These are phyloP conservation scores for Borovskyia barvae DNA, from an alignment of 208 protist genomes.

Conservation along the genomic window DNA sequence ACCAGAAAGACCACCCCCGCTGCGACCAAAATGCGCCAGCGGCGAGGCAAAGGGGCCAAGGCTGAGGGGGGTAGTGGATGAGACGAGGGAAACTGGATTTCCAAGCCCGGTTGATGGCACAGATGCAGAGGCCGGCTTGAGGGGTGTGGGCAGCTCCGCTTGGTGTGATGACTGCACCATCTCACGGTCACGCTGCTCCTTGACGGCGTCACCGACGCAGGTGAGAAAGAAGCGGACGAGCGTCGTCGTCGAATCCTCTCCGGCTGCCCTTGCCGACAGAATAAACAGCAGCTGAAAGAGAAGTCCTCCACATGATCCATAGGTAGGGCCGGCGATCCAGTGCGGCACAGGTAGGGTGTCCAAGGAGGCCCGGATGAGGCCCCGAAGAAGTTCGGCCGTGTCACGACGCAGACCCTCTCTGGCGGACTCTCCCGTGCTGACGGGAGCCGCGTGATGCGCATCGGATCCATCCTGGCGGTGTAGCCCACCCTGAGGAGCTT, in stretches of 20 bases:
- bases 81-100: no score
- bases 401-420: conserved; percentile 38
- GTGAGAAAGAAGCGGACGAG: conserved; percentile 69
- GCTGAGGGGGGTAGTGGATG: no score
- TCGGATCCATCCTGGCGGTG: conserved; percentile 10
- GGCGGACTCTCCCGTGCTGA: conserved; percentile 16
- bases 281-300: conserved; percentile 82
- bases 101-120: no score
- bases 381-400: conserved; percentile 45
- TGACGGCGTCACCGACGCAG: conserved; percentile 48
- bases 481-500: not conserved
- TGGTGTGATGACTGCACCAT: conserved; percentile 1
- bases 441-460: conserved; percentile 9
- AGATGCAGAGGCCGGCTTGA: not conserved
- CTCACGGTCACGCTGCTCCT: conserved; percentile 31
- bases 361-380: conserved; percentile 59
- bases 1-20: no score
- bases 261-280: conserved; percentile 36
- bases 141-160: not conserved
- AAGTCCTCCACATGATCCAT: conserved; percentile 76
- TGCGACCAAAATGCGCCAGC: no score
- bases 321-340: conserved; percentile 55
- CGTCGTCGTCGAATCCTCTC: conserved; percentile 46
- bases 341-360: conserved; percentile 39
- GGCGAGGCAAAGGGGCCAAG: no score